phyloP scores from a whole-genome alignment of 2,329 filamentous ascomycete species.

The Epichloe baconii region DNA sequence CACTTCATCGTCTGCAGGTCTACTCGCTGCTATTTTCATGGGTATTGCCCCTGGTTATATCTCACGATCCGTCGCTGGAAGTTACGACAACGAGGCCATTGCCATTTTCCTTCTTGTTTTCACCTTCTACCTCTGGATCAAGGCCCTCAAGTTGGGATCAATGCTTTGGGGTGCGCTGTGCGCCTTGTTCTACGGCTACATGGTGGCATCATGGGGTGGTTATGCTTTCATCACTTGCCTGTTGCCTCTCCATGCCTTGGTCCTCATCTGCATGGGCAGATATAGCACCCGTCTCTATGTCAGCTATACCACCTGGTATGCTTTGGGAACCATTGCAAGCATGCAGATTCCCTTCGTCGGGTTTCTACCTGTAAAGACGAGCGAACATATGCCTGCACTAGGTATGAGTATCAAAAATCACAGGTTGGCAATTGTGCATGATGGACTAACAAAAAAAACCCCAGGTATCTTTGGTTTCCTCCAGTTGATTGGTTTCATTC shows the following conservation, averaged over 20 bases:
- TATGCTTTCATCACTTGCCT: conserved; percentile 99
- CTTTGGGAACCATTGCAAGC: conserved; percentile 85
- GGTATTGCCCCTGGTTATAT: conserved; percentile 96
- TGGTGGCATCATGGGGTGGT: conserved; percentile 98
- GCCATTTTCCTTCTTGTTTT: conserved; percentile 97
- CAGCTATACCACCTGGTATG: conserved; percentile 97
- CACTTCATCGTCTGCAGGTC: conserved; percentile 82
- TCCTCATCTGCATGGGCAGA: conserved; percentile 89
- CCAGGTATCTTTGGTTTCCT: conserved; percentile 87
- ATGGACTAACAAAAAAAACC: conserved; percentile 2
- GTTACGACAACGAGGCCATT: conserved; percentile 99
- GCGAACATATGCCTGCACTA: conserved; percentile 95
- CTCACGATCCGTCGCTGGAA: conserved; percentile 91
- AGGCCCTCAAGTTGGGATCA: conserved; percentile 90
- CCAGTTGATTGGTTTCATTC: conserved; percentile 83
- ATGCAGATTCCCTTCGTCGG: conserved; percentile 99
- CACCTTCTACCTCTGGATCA: conserved; percentile 98
- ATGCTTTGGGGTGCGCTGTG: conserved; percentile 93
- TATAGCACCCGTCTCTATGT: conserved; percentile 93
- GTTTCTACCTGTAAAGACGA: conserved; percentile 90
- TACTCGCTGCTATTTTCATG: conserved; percentile 92
- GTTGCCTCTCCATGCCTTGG: conserved; percentile 85
- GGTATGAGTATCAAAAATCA: conserved; percentile 39
- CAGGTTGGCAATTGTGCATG: conserved; percentile 4
- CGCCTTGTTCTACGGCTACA: conserved; percentile 97